A percentile compares a stretch with the other conserved stretches of the same genome.
phyloP scores from a whole-genome alignment of 306 rosid species.

The Cicer bijugum region DNA sequence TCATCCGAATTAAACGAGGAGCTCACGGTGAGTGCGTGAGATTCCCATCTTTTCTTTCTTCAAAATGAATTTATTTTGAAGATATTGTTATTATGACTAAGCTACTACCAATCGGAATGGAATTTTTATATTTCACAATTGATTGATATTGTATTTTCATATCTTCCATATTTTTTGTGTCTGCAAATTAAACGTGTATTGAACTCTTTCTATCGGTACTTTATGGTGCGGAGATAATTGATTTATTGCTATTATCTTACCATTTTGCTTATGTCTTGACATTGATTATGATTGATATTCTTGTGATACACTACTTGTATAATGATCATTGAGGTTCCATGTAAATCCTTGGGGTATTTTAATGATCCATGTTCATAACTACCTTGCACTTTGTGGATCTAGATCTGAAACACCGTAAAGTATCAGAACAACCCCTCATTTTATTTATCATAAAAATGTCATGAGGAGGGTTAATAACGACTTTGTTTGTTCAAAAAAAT shows the following conservation, averaged over 20 bases:
- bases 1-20: conserved; percentile 40
- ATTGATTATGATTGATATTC: conserved; percentile 26
- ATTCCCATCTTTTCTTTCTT: conserved; percentile 12
- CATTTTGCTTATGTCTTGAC: background rate
- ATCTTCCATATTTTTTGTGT: conserved; percentile 9
- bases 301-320: background rate
- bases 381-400: conserved; percentile 25
- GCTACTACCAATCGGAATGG: background rate
- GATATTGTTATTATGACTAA: conserved; percentile 27
- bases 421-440: conserved; percentile 14
- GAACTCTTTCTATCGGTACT: too few species aligned
- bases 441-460: background rate
- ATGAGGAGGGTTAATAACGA: background rate
- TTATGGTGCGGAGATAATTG: too few species aligned
- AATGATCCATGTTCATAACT: background rate
- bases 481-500: background rate
- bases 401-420: conserved; percentile 24
- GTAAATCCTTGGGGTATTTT: background rate
- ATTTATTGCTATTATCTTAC: background rate
- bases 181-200: conserved; percentile 7
- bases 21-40: conserved; percentile 52
- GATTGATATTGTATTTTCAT: conserved; percentile 6
- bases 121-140: background rate
- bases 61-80: conserved; percentile 24
- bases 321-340: background rate